These are phyloP conservation scores for Oldenlandia corymbosa DNA, from an alignment of 257 asterid genomes.

Conservation along the genomic window DNA sequence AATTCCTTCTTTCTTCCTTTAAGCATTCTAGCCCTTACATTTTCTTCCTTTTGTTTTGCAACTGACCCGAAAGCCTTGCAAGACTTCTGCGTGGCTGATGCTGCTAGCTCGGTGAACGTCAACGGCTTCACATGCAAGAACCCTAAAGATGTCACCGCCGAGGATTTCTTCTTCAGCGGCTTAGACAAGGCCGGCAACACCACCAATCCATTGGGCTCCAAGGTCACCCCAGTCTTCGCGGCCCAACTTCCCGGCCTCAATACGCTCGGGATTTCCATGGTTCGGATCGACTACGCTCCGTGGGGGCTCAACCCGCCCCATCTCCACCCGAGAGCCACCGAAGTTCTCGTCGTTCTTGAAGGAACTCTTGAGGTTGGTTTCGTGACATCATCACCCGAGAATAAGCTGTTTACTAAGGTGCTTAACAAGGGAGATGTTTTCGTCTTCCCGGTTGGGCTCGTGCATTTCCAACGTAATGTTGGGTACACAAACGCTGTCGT, in stretches of 20 bases:
- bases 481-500: background rate
- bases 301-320: background rate
- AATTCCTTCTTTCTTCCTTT: too few relatives aligned
- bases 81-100: too few relatives aligned
- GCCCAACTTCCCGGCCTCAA: slow-evolving; percentile 1
- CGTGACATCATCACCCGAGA: background rate
- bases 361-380: background rate
- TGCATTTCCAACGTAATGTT: slow-evolving; percentile 4
- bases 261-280: background rate
- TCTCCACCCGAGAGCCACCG: background rate
- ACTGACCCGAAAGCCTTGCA: too few relatives aligned
- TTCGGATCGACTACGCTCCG: background rate
- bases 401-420: background rate
- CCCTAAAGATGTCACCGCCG: background rate
- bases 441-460: background rate
- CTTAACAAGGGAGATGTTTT: slow-evolving; percentile 5
- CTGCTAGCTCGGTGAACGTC: background rate
- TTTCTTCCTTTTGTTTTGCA: too few relatives aligned
- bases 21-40: too few relatives aligned
- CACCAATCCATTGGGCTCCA: background rate
- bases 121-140: background rate
- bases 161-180: slow-evolving; percentile 5
- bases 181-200: background rate
- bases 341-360: background rate
- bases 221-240: background rate